phyloP scores from a whole-genome alignment of 176 grass and related monocot species.

The Phoenix dactylifera region DNA sequence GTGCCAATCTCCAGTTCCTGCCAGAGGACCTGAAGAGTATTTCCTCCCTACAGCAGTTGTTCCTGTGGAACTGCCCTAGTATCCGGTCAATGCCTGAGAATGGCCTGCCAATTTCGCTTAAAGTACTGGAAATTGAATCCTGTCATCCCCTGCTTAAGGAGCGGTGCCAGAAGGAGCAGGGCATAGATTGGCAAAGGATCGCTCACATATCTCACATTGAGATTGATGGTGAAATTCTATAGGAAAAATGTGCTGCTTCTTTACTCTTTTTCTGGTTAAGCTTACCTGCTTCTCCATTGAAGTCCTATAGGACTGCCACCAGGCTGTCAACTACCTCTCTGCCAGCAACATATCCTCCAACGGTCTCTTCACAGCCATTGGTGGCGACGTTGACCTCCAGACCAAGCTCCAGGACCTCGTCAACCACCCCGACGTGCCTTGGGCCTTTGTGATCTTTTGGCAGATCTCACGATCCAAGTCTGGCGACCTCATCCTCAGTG shows the following conservation, averaged over 20 bases:
- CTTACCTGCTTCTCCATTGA: no score
- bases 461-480: conserved; percentile 6
- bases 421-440: background rate
- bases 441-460: conserved; percentile 10
- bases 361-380: conserved; percentile 4
- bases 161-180: conserved; percentile 22
- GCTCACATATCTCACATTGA: conserved; percentile 27
- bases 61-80: conserved; percentile 24
- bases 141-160: conserved; percentile 37
- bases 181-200: conserved; percentile 27
- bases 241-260: background rate
- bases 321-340: conserved; percentile 6
- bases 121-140: conserved; percentile 24
- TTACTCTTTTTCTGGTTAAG: no score
- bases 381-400: conserved; percentile 1
- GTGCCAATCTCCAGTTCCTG: conserved; percentile 24
- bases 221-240: conserved; percentile 28
- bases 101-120: conserved; percentile 15
- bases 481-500: conserved; percentile 5
- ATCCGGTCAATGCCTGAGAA: conserved; percentile 24
- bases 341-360: background rate
- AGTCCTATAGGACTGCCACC: background rate
- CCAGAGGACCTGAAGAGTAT: background rate
- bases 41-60: conserved; percentile 16
- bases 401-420: conserved; percentile 14